Base-by-base conservation (phyloP, 805 yeast genomes). In the Metschnikowia similis region DNA sequence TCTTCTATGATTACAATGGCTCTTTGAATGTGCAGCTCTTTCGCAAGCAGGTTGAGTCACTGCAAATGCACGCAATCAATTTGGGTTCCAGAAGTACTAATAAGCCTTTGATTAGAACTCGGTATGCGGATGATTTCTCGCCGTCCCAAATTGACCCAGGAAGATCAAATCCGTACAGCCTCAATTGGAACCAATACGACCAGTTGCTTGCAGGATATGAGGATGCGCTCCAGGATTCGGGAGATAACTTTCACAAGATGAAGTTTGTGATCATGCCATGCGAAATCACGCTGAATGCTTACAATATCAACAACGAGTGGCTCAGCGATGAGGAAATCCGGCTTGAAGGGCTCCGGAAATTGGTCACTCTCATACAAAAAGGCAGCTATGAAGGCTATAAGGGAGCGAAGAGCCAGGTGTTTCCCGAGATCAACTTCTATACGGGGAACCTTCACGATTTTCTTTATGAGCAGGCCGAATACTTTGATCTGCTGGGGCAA, bases 101-200 rank as follows among this genome's bases (percentile, higher is more conserved):
- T 45, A 39, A 48, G 2, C 76, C 77, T 1, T 71, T 80, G 54
- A 81, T 92, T 8, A 79, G 91, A 62, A 89, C 97, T 0, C 72
- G 94, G 48, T 88, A 88, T 63, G 91, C 89, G 32, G 82, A 79
- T 40, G 76, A 72, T 11, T 91, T 85, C 60, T 70, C 80, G 26
- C 71, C 77, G 2, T 76, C 89, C 1, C 34, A 35, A 14, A 35
- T 35, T 6, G 46, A 35, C 14, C 14, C 27, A 9, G 5, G 26
- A 27, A 74, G 71, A 48, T 77, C 85, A 6, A 82, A 81, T 51
- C 80, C 83, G 2, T 68, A 80, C 16, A 76, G 77, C 39, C 79
- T 82, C 53, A 90, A 91, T 54, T 94, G 99, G 99, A 91, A 91
- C 58, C 86, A 84, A 54, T 75, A 91, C 56, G 99, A 94, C 69